Conservation (phyloP, 2,329 filamentous ascomycete genomes). For the Paecilomyces niveus region DNA sequence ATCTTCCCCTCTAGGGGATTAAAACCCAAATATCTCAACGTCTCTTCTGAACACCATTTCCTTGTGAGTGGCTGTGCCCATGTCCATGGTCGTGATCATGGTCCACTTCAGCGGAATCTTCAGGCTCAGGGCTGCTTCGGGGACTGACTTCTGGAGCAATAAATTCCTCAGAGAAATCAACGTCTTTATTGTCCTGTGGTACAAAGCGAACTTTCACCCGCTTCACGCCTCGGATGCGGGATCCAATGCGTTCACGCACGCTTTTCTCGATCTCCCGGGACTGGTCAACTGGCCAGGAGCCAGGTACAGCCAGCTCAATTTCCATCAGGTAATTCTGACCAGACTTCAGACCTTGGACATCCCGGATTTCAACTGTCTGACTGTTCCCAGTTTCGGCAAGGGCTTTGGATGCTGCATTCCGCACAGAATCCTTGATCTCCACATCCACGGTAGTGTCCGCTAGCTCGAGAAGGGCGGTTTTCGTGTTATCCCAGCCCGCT, state of each 20-base stretch:
- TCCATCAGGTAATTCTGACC: conserved; percentile 96
- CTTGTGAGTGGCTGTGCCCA: conserved; percentile 32
- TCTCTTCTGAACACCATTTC: conserved; percentile 14
- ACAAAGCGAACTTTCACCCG: conserved; percentile 80
- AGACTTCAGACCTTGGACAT: conserved; percentile 84
- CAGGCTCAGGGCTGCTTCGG: conserved; percentile 53
- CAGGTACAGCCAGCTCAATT: conserved; percentile 74
- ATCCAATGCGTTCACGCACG: conserved; percentile 65
- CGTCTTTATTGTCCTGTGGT: conserved; percentile 52
- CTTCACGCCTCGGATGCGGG: conserved; percentile 74
- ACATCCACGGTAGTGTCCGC: conserved; percentile 85
- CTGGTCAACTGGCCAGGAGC: conserved; percentile 66
- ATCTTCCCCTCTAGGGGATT: neutral
- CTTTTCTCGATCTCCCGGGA: conserved; percentile 62
- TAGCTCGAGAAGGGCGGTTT: conserved; percentile 73
- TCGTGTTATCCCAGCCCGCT: conserved; percentile 80
- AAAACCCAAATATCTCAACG: conserved; percentile 7
- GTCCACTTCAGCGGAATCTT: conserved; percentile 39
- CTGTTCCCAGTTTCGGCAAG: conserved; percentile 49
- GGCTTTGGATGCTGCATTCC: conserved; percentile 56
- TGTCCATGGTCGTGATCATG: conserved; percentile 32
- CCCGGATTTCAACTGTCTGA: conserved; percentile 61
- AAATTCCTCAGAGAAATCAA: conserved; percentile 70
- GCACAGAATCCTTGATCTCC: conserved; percentile 68
- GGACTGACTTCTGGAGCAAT: conserved; percentile 58